Evolutionary conservation across 352 stramenopile species (phyloP), one percentile per base, ranked within the genome.

Genomic region (Globisporangium barbulae): DNA sequence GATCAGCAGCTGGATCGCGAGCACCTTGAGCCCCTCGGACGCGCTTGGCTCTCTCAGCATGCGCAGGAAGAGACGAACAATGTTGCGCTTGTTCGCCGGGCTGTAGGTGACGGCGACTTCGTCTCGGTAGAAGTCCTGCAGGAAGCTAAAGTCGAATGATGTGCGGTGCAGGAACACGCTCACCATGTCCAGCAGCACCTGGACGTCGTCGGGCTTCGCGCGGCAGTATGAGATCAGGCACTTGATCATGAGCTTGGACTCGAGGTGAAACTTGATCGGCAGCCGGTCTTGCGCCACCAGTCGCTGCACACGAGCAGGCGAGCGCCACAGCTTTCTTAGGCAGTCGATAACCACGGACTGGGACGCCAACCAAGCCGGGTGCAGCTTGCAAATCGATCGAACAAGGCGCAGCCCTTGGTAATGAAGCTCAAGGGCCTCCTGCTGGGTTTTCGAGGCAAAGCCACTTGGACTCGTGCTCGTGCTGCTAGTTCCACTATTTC

Each of bases 151-250:
- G 72, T 99, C 96, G 50, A 97, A 88, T 9, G 89, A 89, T 35
- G 87, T 94, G 35, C 86, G 94, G 58, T 99, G 91, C 45, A 98
- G 59, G 64, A 98, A 98, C 17, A 98, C 92, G 1, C 83, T 85
- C 7, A 99, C 78, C 74, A 99, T 88, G 45, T 99, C 97, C 64
- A 99, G 90, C 44, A 99, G 76, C 44, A 99, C 83, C 73, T 98
- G 94, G 2, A 98, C 89, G 66, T 99, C 95, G 28, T 96, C 85
- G n/a, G 88, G 88, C 69, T 97, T 95, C 3, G 78, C 76, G 60
- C 90, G 85, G 53, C 92, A 96, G 79, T 98, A 99, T 35, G 83
- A 83, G 21, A 99, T 90, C 45, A 99, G 78, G 70, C 97, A 98
- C 68, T 97, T 97, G 33, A 98, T 88, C 37, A 99, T 71, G 58